Percentiles rank a stretch among this genome's conserved stretches.
These are phyloP conservation scores for Suhomyces taliae DNA, from an alignment of 1,139 yeast genomes.

Conservation along the genomic window DNA sequence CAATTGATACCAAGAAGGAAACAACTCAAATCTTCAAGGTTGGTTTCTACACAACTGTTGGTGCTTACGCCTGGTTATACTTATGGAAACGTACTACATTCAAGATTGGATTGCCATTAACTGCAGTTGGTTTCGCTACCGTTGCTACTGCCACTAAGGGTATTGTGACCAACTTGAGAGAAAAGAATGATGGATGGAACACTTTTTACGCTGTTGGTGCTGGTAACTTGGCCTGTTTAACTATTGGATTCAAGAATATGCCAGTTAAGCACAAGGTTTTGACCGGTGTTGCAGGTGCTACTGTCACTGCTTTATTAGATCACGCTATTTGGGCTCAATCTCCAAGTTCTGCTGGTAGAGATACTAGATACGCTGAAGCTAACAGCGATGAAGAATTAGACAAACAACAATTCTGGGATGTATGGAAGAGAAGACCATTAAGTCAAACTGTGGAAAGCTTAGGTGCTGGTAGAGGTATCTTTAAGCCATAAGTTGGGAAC, in stretches of 20 bases:
- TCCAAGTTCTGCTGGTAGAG: slow-evolving; percentile 40
- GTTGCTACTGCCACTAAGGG: slow-evolving; percentile 45
- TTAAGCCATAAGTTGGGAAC: slow-evolving; percentile 19
- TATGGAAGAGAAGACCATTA: slow-evolving; percentile 77
- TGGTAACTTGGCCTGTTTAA: slow-evolving; percentile 43
- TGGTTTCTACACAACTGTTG: slow-evolving; percentile 46
- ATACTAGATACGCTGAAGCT: slow-evolving; percentile 37
- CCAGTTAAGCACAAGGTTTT: slow-evolving; percentile 45
- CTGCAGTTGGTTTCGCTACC: slow-evolving; percentile 45
- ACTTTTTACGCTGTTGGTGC: slow-evolving; percentile 46
- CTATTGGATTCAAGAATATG: slow-evolving; percentile 43
- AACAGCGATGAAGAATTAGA: slow-evolving; percentile 35
- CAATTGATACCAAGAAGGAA: slow-evolving; percentile 45
- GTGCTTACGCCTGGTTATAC: slow-evolving; percentile 51
- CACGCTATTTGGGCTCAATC: slow-evolving; percentile 48
- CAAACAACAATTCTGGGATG: slow-evolving; percentile 80
- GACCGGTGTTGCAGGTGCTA: slow-evolving; percentile 45
- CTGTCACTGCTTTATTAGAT: slow-evolving; percentile 39
- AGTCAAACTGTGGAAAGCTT: slow-evolving; percentile 76
- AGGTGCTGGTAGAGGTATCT: slow-evolving; percentile 65
- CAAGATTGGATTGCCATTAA: slow-evolving; percentile 42
- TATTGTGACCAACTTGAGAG: slow-evolving; percentile 45
- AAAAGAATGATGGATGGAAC: slow-evolving; percentile 52
- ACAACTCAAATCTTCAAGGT: slow-evolving; percentile 42
- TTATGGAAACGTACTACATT: slow-evolving; percentile 50